Base-by-base conservation (phyloP, 768 basidiomycete genomes). In the Boletus bicolor region DNA sequence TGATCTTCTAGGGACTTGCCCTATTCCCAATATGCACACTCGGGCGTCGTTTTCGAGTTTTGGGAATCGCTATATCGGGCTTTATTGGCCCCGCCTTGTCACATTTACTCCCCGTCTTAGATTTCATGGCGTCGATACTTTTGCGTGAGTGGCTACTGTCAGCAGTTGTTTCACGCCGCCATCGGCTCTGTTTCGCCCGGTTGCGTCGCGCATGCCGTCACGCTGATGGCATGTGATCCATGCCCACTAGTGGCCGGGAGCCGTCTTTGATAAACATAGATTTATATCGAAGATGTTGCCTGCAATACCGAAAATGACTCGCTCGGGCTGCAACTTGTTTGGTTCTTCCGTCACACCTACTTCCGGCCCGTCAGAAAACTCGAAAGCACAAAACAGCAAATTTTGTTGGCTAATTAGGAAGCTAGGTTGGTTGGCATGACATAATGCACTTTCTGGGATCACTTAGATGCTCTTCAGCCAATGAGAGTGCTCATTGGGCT, bases 171-270 rank as follows among this genome's bases (percentile, higher is more conserved):
- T 53, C 28, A 21, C 32, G 37, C 46, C 38, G 36, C 54, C 46
- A 34, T 60, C 58, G 58, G 50, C 21, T 11, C 21, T 46, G 34
- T 59, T 37, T 58, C 35, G n/a, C 34, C 44, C 43, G 34, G 34
- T 28, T 34, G 15, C 12, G 24, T 58, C 42, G 57, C 36, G 21
- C 26, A 46, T 61, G 53, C 49, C 55, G 47, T 58, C 6, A 19
- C 6, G 5, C 21, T 51, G 49, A 48, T 44, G 42, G 26, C 42
- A 21, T 51, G 32, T 30, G 49, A 35, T 51, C 21, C 21, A 24
- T 38, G 53, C 34, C 15, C 14, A 28, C 38, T 30, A 24, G 37
- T 28, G 10, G 14, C 17, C 2, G 7, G 28, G 21, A 35, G 42
- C 14, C 8, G 34, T 35, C 24, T 21, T 51, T 53, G 53, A 54